phyloP scores from a whole-genome alignment of 257 asterid genomes.

The Plantago elongata region DNA sequence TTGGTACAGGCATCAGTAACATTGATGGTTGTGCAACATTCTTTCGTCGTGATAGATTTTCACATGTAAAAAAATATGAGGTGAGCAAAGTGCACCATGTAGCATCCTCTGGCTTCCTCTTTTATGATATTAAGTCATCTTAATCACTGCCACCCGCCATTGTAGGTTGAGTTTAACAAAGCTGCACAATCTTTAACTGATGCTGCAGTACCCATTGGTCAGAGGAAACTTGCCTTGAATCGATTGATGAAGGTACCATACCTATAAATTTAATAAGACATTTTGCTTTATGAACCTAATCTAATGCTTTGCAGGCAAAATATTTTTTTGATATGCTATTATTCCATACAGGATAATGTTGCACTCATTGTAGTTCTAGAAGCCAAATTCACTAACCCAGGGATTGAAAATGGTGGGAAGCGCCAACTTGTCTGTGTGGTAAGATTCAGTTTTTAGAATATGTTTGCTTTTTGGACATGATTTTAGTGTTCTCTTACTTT shows the following conservation, averaged over 20 bases:
- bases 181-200: constrained; percentile 96
- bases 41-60: constrained; percentile 93
- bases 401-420: constrained; percentile 69
- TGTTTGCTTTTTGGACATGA: no score
- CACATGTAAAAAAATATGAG: constrained; percentile 96
- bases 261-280: neutral
- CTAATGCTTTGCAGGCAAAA: neutral
- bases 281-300: no score
- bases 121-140: neutral
- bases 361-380: constrained; percentile 91
- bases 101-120: constrained; percentile 18
- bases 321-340: constrained; percentile 12
- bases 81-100: constrained; percentile 28
- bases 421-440: constrained; percentile 99
- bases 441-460: constrained; percentile 20
- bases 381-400: constrained; percentile 82
- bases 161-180: constrained; percentile 95
- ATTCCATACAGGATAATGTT: constrained; percentile 71
- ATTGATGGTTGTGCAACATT: constrained; percentile 98
- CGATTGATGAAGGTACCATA: constrained; percentile 78
- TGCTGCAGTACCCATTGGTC: constrained; percentile 71
- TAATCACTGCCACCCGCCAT: constrained; percentile 13
- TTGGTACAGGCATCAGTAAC: constrained; percentile 44
- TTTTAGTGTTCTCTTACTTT: no score
- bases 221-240: constrained; percentile 67